Conservation (phyloP, 2,329 filamentous ascomycete species). For the Penicillium fuscoglaucum region DNA sequence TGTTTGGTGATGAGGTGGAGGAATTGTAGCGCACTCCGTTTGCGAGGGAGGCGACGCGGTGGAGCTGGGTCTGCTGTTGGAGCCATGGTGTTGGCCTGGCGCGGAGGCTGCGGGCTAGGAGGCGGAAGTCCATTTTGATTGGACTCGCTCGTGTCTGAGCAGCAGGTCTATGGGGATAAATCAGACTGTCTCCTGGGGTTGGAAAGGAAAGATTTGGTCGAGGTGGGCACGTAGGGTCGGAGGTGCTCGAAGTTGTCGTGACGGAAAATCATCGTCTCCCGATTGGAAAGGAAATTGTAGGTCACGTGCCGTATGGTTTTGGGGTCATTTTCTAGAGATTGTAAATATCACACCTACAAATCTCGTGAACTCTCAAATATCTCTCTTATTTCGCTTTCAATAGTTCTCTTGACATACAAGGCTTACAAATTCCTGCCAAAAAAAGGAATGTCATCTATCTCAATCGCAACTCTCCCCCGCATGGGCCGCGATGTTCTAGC, state of each 20-base stretch:
- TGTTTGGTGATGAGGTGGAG: conserved; percentile 17
- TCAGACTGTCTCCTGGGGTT: neutral
- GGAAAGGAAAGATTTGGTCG: neutral
- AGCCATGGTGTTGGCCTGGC: conserved; percentile 32
- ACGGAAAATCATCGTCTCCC: conserved; percentile 19
- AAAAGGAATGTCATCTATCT: conserved; percentile 52
- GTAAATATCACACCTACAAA: conserved; percentile 5
- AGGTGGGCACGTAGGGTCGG: conserved; percentile 4
- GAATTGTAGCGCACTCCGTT: conserved; percentile 27
- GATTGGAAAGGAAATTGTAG: conserved; percentile 26
- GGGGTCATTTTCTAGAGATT: conserved; percentile 3
- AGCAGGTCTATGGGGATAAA: conserved; percentile 4
- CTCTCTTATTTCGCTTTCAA: neutral
- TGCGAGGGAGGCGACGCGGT: conserved; percentile 16
- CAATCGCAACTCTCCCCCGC: conserved; percentile 63
- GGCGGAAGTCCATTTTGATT: conserved; percentile 35
- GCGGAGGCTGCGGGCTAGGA: conserved; percentile 35
- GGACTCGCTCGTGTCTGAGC: conserved; percentile 1
- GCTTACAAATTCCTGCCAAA: neutral
- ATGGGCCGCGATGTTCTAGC: conserved; percentile 71
- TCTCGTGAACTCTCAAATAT: neutral
- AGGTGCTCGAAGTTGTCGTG: conserved; percentile 9
- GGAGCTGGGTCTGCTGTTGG: conserved; percentile 22
- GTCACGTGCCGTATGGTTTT: conserved; percentile 22
- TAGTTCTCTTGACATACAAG: too few species aligned